phyloP scores from a whole-genome alignment of 2,329 filamentous ascomycete genomes.

The Pseudocercospora fuligena region DNA sequence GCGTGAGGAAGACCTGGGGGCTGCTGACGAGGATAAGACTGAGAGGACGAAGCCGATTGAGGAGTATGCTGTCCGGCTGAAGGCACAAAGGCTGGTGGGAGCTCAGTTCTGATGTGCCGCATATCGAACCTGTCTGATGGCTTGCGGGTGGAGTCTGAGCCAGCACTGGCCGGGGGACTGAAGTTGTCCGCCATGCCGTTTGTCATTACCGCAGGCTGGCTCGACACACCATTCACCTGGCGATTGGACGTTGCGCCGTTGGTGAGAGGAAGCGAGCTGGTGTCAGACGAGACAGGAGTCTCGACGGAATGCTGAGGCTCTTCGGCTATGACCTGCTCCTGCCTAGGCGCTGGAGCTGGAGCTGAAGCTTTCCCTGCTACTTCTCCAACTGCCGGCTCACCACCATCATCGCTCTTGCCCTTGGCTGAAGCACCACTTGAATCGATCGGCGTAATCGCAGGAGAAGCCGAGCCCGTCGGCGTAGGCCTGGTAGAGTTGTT shows the following conservation, averaged over 20 bases:
- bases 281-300: constrained; percentile 28
- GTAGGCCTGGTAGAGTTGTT: neutral
- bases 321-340: neutral
- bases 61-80: constrained; percentile 34
- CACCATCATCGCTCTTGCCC: constrained; percentile 9
- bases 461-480: neutral
- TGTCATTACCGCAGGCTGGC: neutral
- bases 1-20: constrained; percentile 22
- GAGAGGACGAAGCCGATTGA: constrained; percentile 30
- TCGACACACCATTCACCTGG: constrained; percentile 5
- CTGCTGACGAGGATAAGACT: constrained; percentile 15
- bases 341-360: neutral
- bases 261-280: constrained; percentile 25
- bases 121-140: constrained; percentile 33
- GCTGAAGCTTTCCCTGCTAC: constrained; percentile 1
- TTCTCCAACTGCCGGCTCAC: neutral
- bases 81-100: constrained; percentile 40
- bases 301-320: constrained; percentile 4
- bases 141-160: constrained; percentile 27
- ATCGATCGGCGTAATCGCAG: constrained; percentile 6
- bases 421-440: constrained; percentile 17
- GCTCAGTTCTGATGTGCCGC: constrained; percentile 36
- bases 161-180: constrained; percentile 15
- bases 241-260: constrained; percentile 25
- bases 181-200: constrained; percentile 20